These are phyloP conservation scores for Taphrina betulina DNA, from an alignment of 1,139 yeast genomes.

Conservation along the genomic window DNA sequence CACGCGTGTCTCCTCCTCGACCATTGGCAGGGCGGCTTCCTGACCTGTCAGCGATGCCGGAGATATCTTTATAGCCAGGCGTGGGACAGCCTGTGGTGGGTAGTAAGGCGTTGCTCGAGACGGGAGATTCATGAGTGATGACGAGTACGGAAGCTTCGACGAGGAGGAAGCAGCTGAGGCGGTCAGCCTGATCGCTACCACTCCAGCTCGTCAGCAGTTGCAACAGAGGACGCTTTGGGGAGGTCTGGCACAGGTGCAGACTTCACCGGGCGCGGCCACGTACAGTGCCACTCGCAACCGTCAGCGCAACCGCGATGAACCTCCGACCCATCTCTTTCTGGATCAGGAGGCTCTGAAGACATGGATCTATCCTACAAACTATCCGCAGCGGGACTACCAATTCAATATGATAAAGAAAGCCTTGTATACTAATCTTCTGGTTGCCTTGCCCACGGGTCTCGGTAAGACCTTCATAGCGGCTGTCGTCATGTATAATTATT, in stretches of 20 bases:
- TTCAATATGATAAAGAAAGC: conserved; percentile 72
- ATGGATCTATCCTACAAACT: conserved; percentile 82
- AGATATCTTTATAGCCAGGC: too few relatives aligned
- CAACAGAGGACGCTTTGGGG: conserved; percentile 8
- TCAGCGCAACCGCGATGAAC: conserved; percentile 23
- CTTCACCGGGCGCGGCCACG: conserved; percentile 18
- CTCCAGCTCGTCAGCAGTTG: conserved; percentile 7
- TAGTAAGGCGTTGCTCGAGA: too few relatives aligned
- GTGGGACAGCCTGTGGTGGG: too few relatives aligned
- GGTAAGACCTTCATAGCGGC: conserved; percentile 97
- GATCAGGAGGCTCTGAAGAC: conserved; percentile 41
- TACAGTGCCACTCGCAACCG: conserved; percentile 14
- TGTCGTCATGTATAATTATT: conserved; percentile 86
- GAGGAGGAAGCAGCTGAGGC: conserved; percentile 18
- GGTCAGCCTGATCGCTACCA: background rate
- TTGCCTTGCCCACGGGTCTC: conserved; percentile 94
- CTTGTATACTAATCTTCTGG: conserved; percentile 68
- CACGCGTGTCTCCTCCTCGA: too few relatives aligned
- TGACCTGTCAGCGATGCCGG: too few relatives aligned
- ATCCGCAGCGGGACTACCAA: conserved; percentile 83
- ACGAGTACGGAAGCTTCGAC: conserved; percentile 24
- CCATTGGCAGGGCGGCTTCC: too few relatives aligned
- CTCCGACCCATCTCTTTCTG: conserved; percentile 34
- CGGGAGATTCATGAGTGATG: conserved; percentile 25
- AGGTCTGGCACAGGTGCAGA: background rate